Base-by-base conservation (phyloP, 106 monocot genomes). In the Hemerocallis citrina region DNA sequence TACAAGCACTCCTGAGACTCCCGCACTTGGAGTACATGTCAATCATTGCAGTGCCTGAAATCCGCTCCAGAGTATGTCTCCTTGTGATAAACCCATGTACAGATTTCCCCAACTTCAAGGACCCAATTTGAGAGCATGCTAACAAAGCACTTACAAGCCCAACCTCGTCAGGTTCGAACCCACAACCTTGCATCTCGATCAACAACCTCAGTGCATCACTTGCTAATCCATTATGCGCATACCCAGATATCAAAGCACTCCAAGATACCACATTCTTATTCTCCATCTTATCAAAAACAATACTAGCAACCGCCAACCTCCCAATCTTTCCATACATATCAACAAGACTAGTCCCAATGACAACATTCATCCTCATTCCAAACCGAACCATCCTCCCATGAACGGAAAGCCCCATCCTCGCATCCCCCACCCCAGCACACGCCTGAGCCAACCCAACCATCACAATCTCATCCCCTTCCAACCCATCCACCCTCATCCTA, bases 1-100 rank as follows among this genome's bases (percentile, higher is more conserved):
- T 39, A 22, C 70, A 69, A 28, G 82, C 83, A 57, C 39, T 63
- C 12, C 40, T 23, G 19, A 79, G 65, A 63, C 51, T 78, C 22
- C 92, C 92, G 27, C 87, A 88, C 66, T 92, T 88, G 1, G 83
- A 87, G 51, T 92, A 92, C 92, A 92, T 92, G 57, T 92, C 88
- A 36, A 92, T 71, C 37, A 81, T 46, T 16, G 86, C 87, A 32
- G 82, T 88, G 24, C 72, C 70, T 5, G 73, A 61, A 31, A 80
- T 75, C 6, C 42, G 21, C 21, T 80, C 80, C 4, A 78, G 59
- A 8, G 80, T 73, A 55, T 59, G 45, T 64, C 72, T 72, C 66
- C 78, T 71, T 0, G 76, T 33, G 16, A 88, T 70, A 57, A 68
- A 91, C 11, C 85, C 76, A 63, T 92, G 92, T 1, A 88, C 62